These are phyloP conservation scores for Ascochyta koolunga DNA, from an alignment of 2,329 filamentous ascomycete genomes.

Conservation along the genomic window DNA sequence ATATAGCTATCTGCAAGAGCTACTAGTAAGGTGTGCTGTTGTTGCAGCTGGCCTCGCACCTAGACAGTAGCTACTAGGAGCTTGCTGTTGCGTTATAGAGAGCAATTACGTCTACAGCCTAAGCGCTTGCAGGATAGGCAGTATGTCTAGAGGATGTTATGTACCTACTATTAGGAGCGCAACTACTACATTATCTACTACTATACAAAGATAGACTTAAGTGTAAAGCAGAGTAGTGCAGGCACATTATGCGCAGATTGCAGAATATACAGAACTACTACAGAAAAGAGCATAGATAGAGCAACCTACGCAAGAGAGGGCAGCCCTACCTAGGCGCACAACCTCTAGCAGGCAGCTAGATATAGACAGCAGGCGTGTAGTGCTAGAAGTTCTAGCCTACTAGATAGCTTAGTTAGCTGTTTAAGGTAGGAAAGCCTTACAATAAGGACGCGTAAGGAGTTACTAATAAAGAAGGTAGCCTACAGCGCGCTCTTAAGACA, in stretches of 20 bases:
- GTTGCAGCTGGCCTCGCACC: not conserved
- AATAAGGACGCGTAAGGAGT: not conserved
- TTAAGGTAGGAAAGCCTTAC: not conserved
- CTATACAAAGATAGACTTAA: not conserved
- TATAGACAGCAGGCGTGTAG: not conserved
- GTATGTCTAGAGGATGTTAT: not conserved
- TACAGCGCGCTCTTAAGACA: not conserved
- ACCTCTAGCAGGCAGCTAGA: not conserved
- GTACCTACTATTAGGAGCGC: not conserved
- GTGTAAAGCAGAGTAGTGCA: not conserved
- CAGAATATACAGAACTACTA: not conserved
- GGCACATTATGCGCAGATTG: not conserved
- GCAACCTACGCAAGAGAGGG: not conserved
- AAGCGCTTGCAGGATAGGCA: not conserved
- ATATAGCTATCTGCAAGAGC: not conserved
- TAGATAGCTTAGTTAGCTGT: not conserved
- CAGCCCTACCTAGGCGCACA: not conserved
- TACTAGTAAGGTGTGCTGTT: not conserved
- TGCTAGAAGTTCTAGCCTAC: conserved; percentile 1
- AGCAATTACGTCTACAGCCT: not conserved
- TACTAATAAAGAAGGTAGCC: not conserved
- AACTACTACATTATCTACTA: not conserved
- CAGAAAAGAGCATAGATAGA: not conserved
- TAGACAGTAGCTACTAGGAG: not conserved
- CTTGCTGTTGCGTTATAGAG: not conserved